Base-by-base conservation (phyloP, 345 rosid species). In the Psidium guajava region DNA sequence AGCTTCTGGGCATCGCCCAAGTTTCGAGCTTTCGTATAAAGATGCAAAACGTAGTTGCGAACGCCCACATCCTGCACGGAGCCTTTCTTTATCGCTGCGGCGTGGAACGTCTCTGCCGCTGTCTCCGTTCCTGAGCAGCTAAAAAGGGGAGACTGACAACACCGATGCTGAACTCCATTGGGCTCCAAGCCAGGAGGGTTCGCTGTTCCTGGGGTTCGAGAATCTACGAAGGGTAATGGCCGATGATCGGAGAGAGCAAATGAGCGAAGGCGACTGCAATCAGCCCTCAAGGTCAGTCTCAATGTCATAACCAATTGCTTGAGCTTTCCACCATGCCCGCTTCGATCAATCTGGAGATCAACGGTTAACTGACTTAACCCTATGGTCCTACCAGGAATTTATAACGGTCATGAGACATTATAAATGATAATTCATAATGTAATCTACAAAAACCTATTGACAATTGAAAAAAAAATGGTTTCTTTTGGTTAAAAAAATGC, bases 31-130 rank as follows among this genome's bases (percentile, higher is more conserved):
- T 82, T 86, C 2, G 21, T 83, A 16, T 84, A 86, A 3, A 82
- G 18, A 11, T 18, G 9, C 52, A 89, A 54, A 40, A 87, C 64
- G 59, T 86, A 52, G 84, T 83, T 88, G 40, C 86, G 85, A 24
- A 56, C 74, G 21, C 83, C 58, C n/a, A 53, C 47, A 44, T 82
- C 58, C 36, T 50, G 87, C 22, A 90, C 14, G n/a, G 89, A 86
- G 42, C 88, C 88, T 36, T 85, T 85, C 85, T 90, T 90, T n/a
- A 89, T 82, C 40, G 82, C 64, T 24, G 49, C n/a, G 83, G 89
- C 90, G 42, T 90, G 92, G 84, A 85, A 82, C 36, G 86, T 47
- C 55, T 77, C 82, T 74, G 80, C 25, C 47, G 20, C 25, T 44
- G 3, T 18, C 77, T 69, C 77, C 77, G 47, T 18, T 21, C 47